Base-by-base conservation (phyloP, 2,329 filamentous ascomycete genomes). In the Macrophomina phaseolina region DNA sequence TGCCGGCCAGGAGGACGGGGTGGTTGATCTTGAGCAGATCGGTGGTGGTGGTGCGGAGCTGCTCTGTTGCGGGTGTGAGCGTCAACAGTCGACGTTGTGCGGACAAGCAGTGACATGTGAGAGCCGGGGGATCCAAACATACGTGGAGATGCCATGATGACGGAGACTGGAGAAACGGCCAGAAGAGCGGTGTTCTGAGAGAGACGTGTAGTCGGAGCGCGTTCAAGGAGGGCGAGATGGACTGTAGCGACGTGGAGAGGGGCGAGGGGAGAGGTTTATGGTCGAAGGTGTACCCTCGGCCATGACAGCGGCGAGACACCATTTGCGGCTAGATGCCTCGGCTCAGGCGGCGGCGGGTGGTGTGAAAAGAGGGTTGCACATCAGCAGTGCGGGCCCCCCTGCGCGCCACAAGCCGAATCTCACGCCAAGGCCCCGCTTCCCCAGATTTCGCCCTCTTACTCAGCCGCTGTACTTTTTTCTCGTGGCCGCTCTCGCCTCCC, bases 1-100 rank as follows among this genome's bases (percentile, higher is more conserved):
- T 99, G 80, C 95, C 95, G 74, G 95, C 95, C 69, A 99, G 90
- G 76, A 99, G 85, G 78, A 99, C 85, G 67, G 95, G 95, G 83
- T 99, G 95, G 80, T 97, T 92, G 87, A 99, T 98, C 86, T 93
- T 92, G 83, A 99, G 91, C 71, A 98, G 91, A 87, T 98, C 94
- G 73, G 95, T 99, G 75, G 94, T 85, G 72, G 92, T 89, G 64
- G 95, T 99, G 77, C 92, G 92, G 81, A 99, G 90, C 64, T 66
- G 64, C 64, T 66, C 64, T 66, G 53, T 34, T 23, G 32, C 4
- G 6, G 34, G 16, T 16, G 53, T 53, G 12, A 49, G 53, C 16
- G 40, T 56, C 30, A 48, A 45, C 16, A 23, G 38, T 40, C 52
- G 32, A 7, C 0, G 49, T n/a, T 23, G 23, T 8, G 45, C 46